phyloP scores from a whole-genome alignment of 345 rosid species.

The Excoecaria agallocha region DNA sequence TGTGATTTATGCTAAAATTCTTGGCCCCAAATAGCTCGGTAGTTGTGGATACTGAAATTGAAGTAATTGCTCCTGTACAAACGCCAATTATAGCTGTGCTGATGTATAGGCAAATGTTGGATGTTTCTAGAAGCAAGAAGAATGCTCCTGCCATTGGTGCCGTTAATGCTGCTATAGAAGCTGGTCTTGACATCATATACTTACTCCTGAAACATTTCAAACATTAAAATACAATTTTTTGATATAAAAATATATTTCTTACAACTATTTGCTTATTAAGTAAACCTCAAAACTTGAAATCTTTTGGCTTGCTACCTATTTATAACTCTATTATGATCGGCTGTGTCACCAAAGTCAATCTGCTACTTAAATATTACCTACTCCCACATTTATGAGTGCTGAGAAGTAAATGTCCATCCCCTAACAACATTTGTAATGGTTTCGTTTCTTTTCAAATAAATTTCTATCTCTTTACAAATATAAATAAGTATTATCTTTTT shows the following conservation, averaged over 20 bases:
- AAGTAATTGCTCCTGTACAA: slow-evolving; percentile 73
- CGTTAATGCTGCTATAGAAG: slow-evolving; percentile 49
- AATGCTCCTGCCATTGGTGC: slow-evolving; percentile 62
- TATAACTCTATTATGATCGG: too few relatives aligned
- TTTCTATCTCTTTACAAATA: too few relatives aligned
- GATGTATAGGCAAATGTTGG: slow-evolving; percentile 39
- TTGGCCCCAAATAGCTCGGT: slow-evolving; percentile 72
- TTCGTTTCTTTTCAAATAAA: too few relatives aligned
- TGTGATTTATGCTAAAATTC: too few relatives aligned
- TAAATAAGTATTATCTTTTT: too few relatives aligned
- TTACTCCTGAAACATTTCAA: slow-evolving; percentile 37
- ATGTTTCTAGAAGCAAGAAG: slow-evolving; percentile 48
- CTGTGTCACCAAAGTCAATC: too few relatives aligned
- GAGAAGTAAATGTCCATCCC: too few relatives aligned
- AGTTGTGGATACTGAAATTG: slow-evolving; percentile 66
- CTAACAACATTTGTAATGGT: too few relatives aligned
- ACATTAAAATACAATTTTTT: background rate
- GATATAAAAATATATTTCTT: background rate
- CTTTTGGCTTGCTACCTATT: too few relatives aligned
- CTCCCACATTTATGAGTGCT: too few relatives aligned
- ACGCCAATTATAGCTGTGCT: slow-evolving; percentile 72
- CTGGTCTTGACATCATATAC: slow-evolving; percentile 50
- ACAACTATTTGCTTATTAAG: background rate
- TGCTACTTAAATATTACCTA: too few relatives aligned
- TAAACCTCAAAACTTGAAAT: too few relatives aligned